Base-by-base conservation (phyloP, 352 stramenopile genomes). In the Phytophthora gonapodyides region DNA sequence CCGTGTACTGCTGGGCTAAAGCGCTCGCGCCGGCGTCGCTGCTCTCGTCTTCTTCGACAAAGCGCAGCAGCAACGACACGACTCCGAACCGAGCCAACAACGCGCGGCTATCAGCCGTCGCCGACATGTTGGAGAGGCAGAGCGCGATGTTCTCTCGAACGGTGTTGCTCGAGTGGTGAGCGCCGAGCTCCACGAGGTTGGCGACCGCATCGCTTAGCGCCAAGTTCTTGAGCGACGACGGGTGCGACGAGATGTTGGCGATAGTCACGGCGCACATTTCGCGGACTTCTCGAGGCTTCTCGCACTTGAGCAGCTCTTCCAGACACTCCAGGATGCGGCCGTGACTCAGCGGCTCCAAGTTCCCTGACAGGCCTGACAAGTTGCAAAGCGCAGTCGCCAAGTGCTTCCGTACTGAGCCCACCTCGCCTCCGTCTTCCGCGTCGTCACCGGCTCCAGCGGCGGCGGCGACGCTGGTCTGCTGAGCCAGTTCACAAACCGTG, bases 351-450 rank as follows among this genome's bases (percentile, higher is more conserved):
- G 73, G 40, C 42, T 94, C 83, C 7, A 92, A 68, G 46, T 94
- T 94, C 9, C 72, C 76, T 16, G 71, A 54, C 13, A 91, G 48
- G 1, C 85, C 85, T 0, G 83, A 94, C 38, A 94, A 90, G 50
- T 94, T 94, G 41, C 83, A 88, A 12, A 94, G 66, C 19, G 85
- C 85, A 5, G 77, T 91, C 6, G 85, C 85, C 33, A 94, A 51
- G 38, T 90, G 64, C 5, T 69, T 75, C 21, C 88, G 87, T 11
- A 91, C 66, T 11, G 45, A 46, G 5, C 67, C 67, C 7, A 64
- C 45, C 12, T 64, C 56, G 19, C 50, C 61, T 40, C 67, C 56
- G 15, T 75, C 67, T 57, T 75, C 37, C 6, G 53, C 27, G 6
- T 65, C 47, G 15, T 64, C 64, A 8, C 53, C 61, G 2, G 45